These are phyloP conservation scores for Paramecium sexaurelia DNA, from an alignment of 73 alveolate genomes.

Conservation along the genomic window DNA sequence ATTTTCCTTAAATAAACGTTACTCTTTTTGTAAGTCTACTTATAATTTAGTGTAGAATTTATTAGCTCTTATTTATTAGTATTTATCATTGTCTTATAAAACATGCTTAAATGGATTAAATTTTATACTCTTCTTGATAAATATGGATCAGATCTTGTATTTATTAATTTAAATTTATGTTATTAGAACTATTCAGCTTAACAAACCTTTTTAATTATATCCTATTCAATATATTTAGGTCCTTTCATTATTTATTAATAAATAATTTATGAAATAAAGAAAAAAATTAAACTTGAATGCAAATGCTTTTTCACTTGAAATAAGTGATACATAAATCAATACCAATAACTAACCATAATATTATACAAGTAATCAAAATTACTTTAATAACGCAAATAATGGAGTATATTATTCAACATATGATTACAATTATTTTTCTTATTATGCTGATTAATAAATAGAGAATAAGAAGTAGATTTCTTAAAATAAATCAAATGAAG, in stretches of 20 bases:
- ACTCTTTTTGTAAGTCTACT: constrained; percentile 27
- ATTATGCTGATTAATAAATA: not conserved
- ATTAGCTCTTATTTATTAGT: constrained; percentile 45
- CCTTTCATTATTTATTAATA: constrained; percentile 29
- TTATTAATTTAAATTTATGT: constrained; percentile 8
- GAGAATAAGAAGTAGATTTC: not conserved
- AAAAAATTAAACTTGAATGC: not conserved
- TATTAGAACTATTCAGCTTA: not conserved
- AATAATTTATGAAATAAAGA: not conserved
- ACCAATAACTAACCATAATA: too few species aligned
- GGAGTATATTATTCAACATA: not conserved
- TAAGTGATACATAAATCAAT: not conserved
- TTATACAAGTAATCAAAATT: too few species aligned
- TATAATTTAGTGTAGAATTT: constrained; percentile 42
- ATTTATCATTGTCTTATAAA: constrained; percentile 28
- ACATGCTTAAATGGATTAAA: not conserved
- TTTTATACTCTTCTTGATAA: constrained; percentile 12
- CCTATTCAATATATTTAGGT: constrained; percentile 40
- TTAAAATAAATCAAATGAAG: not conserved
- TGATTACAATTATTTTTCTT: not conserved
- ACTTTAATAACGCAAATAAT: not conserved
- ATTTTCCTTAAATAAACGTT: constrained; percentile 27
- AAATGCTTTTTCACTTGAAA: not conserved
- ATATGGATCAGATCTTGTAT: constrained; percentile 25
- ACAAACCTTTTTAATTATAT: constrained; percentile 7